phyloP scores from a whole-genome alignment of 768 basidiomycete species.

The Mycena venus region DNA sequence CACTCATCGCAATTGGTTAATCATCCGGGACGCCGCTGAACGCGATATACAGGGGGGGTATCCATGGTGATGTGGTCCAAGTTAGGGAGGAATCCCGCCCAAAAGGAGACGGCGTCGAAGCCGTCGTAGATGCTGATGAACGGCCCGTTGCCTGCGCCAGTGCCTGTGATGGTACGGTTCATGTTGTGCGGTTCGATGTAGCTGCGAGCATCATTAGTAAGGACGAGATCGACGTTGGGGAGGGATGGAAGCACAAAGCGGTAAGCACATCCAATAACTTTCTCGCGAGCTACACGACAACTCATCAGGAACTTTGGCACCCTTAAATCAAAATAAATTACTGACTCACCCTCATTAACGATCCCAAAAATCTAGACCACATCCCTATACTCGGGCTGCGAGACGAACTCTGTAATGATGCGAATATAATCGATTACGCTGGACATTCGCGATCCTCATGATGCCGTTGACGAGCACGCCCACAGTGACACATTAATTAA shows the following conservation, averaged over 20 bases:
- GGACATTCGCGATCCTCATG: no score
- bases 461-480: no score
- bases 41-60: slow-evolving; percentile 38
- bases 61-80: no score
- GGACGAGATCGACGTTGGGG: slow-evolving; percentile 36
- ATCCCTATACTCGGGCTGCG: slow-evolving; percentile 57
- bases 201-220: slow-evolving; percentile 39
- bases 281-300: neutral
- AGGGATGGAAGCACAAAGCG: neutral
- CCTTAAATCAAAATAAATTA: no score
- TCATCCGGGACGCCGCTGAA: no score
- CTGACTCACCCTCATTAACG: slow-evolving; percentile 47
- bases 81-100: no score
- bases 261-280: neutral
- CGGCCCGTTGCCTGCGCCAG: slow-evolving; percentile 63
- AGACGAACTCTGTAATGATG: no score
- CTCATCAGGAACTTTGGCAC: no score
- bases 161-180: slow-evolving; percentile 70
- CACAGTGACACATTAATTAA: no score
- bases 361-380: slow-evolving; percentile 64
- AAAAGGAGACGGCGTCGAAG: slow-evolving; percentile 56
- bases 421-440: no score
- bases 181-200: slow-evolving; percentile 61
- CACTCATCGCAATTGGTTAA: no score
- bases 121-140: slow-evolving; percentile 64